phyloP scores from a whole-genome alignment of 2,329 filamentous ascomycete genomes.

The Aspergillus floridensis region DNA sequence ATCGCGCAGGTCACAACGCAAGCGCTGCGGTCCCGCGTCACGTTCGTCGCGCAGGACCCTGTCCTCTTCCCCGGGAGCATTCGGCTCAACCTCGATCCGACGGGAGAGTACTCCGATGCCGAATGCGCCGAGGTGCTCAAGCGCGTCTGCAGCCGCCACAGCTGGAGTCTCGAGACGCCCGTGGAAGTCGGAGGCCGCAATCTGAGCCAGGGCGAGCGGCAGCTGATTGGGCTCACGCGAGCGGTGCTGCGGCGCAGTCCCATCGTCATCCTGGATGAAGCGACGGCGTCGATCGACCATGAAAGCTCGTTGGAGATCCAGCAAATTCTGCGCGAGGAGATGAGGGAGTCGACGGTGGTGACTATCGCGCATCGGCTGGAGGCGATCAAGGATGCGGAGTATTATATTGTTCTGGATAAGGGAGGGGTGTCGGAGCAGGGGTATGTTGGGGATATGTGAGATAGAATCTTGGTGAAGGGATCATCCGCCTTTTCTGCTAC shows the following conservation, averaged over 20 bases:
- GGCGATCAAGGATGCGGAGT: conserved; percentile 59
- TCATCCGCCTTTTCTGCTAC: too few species aligned
- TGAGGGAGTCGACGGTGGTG: conserved; percentile 54
- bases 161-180: conserved; percentile 55
- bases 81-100: conserved; percentile 62
- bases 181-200: conserved; percentile 62
- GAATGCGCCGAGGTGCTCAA: conserved; percentile 54
- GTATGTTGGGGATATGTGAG: conserved; percentile 25
- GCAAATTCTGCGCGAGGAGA: conserved; percentile 36
- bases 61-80: conserved; percentile 63
- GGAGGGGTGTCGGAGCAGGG: conserved; percentile 44
- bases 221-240: conserved; percentile 63
- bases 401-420: conserved; percentile 54
- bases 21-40: conserved; percentile 59
- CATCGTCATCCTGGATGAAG: conserved; percentile 65
- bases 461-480: too few species aligned
- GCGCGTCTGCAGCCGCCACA: conserved; percentile 55
- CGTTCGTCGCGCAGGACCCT: conserved; percentile 66
- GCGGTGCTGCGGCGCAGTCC: conserved; percentile 60
- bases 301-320: conserved; percentile 55
- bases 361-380: conserved; percentile 65
- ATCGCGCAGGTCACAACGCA: conserved; percentile 59
- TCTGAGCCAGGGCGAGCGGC: conserved; percentile 63
- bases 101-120: conserved; percentile 55
- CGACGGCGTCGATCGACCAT: conserved; percentile 63